Base-by-base conservation (phyloP, 345 rosid species). In the Populus deltoides region DNA sequence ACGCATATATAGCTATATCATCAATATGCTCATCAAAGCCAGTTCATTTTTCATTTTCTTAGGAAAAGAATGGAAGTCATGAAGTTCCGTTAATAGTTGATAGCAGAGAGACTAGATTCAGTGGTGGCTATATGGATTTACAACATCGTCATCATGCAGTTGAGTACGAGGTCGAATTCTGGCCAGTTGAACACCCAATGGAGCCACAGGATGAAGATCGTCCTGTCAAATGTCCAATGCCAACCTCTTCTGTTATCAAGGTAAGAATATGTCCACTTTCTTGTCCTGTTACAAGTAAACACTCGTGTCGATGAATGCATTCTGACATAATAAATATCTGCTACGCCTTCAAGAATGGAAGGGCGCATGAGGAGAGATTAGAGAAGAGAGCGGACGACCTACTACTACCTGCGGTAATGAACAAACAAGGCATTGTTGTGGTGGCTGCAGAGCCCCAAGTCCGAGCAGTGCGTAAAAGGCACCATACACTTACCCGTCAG, bases 131-230 rank as follows among this genome's bases (percentile, higher is more conserved):
- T 57, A 87, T 82, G 86, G 89, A 83, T 33, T 13, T 49, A 41
- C 27, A 74, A 6, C 27, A 53, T n/a, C 76, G 3, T 10, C 75
- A 73, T 53, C 68, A 71, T 63, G 82, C 55, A 41, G 82, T 78
- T 10, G 90, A 86, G 17, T 35, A 82, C 11, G 92, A 92, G 51
- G 77, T 83, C 3, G 93, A 91, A 24, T 90, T 94, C 82, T 90
- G 91, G 91, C 98, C 98, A 5, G 88, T 94, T 68, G 94, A 91
- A 38, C 98, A 94, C 66, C 98, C 97, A 31, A 35, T 87, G 81
- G 98, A 94, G 86, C 98, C 98, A 6, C 87, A 78, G 69, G 97
- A 91, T 71, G 97, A 94, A 88, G 98, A 94, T 75, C 93, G 87
- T 33, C 97, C 98, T 35, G 91, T 94, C 49, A 89, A 89, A 83